Base-by-base conservation (phyloP, 805 yeast genomes). In the Yarrowia phangngaensis region DNA sequence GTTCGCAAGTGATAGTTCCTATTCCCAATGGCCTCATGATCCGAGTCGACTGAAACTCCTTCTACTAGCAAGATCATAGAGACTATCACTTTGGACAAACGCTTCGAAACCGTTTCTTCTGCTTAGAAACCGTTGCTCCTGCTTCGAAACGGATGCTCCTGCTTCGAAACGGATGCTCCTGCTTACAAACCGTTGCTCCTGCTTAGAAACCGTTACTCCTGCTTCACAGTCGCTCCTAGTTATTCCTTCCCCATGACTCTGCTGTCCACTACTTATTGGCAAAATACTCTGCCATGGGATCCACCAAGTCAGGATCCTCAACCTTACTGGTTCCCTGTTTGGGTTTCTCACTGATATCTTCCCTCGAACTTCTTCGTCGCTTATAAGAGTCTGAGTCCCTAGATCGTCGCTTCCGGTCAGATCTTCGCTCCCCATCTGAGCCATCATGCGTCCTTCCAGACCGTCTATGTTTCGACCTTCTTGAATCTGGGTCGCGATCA, bases 121-220 rank as follows among this genome's bases (percentile, higher is more conserved):
- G n/a, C n/a, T n/a, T n/a, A n/a, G n/a, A n/a, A n/a, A n/a, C n/a
- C n/a, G n/a, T n/a, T n/a, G n/a, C n/a, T n/a, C n/a, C n/a, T n/a
- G n/a, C n/a, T n/a, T n/a, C n/a, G n/a, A n/a, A 23, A 20, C 51
- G 5, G 52, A 43, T 30, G 52, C 34, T 23, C 32, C 28, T 46
- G 51, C 51, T 13, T 46, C 14, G 28, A 13, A n/a, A 14, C 43
- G 3, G 46, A 23, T 20, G 20, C 19, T 7, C 27, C 38, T 3
- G 27, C 40, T 8, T 30, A 12, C 15, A 28, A 11, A n/a, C 9
- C 15, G n/a, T 12, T 34, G 49, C n/a, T 24, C 28, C 31, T 11
- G 22, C 48, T 32, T 49, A 27, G 26, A 45, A 31, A 24, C 13
- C 29, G 41, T 31, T 13, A 20, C 35, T 9, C 17, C 30, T 31